A percentile compares a stretch with the other conserved stretches of the same genome.
These are phyloP conservation scores for Cryphonectria japonica DNA, from an alignment of 2,329 filamentous ascomycete genomes.

Conservation along the genomic window DNA sequence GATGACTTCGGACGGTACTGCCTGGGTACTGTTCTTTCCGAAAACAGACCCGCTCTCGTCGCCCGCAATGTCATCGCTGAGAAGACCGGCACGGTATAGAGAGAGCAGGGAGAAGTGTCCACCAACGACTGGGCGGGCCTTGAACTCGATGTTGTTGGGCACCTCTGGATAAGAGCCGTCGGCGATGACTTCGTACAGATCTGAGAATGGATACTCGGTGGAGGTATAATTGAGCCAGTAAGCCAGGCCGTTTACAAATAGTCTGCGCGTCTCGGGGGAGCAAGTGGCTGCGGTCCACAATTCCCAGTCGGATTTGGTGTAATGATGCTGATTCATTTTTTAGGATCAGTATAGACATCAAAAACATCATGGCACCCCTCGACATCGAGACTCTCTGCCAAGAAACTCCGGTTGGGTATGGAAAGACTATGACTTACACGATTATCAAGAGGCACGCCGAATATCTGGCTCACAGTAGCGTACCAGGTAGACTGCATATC, in stretches of 20 bases:
- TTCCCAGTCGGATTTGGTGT: slow-evolving; percentile 77
- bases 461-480: slow-evolving; percentile 64
- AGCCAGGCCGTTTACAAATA: slow-evolving; percentile 67
- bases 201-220: slow-evolving; percentile 66
- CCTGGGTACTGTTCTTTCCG: slow-evolving; percentile 4
- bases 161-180: slow-evolving; percentile 54
- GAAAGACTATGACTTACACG: slow-evolving; percentile 39
- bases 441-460: slow-evolving; percentile 71
- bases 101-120: slow-evolving; percentile 73
- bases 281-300: slow-evolving; percentile 72
- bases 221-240: slow-evolving; percentile 71
- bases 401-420: not conserved
- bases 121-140: slow-evolving; percentile 72
- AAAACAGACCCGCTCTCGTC: slow-evolving; percentile 8
- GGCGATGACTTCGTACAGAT: slow-evolving; percentile 69
- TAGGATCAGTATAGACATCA: not conserved
- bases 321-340: slow-evolving; percentile 52
- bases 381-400: not conserved
- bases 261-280: slow-evolving; percentile 55
- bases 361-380: too few species aligned
- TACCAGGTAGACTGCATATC: slow-evolving; percentile 41
- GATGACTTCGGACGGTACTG: not conserved
- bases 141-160: slow-evolving; percentile 63
- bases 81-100: slow-evolving; percentile 40
- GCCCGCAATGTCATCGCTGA: not conserved